Conservation (phyloP, 257 asterid genomes). For the Nicotiana knightiana region DNA sequence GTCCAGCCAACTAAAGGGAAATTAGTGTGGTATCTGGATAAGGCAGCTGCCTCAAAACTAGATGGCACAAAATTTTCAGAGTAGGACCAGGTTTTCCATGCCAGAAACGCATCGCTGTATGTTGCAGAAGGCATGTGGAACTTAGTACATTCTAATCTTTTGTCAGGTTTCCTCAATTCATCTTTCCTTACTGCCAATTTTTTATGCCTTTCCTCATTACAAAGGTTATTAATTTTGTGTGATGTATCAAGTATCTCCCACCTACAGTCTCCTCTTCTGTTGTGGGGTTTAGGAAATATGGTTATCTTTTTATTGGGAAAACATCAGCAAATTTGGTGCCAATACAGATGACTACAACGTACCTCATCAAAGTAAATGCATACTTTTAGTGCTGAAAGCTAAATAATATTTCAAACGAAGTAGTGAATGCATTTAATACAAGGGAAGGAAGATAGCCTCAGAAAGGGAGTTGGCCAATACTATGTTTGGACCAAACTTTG, state of each 20-base stretch:
- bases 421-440: no score
- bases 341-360: no score
- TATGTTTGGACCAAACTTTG: no score
- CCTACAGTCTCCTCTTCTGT: neutral
- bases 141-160: neutral
- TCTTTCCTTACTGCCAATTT: neutral
- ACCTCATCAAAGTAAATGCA: no score
- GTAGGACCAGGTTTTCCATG: conserved; percentile 11
- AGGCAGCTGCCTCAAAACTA: conserved; percentile 63
- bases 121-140: neutral
- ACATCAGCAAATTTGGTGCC: no score
- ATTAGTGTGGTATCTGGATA: conserved; percentile 79
- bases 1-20: conserved; percentile 61
- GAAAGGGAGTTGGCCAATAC: no score
- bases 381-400: no score
- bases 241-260: neutral
- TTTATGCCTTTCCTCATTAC: neutral
- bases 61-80: conserved; percentile 37
- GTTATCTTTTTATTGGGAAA: no score
- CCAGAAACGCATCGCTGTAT: neutral
- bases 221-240: neutral
- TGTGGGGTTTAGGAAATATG: neutral
- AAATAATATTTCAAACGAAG: no score
- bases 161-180: neutral
- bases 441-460: no score